Conservation (phyloP, 1,284 basidiomycete species). For the Schizopora paradoxa region DNA sequence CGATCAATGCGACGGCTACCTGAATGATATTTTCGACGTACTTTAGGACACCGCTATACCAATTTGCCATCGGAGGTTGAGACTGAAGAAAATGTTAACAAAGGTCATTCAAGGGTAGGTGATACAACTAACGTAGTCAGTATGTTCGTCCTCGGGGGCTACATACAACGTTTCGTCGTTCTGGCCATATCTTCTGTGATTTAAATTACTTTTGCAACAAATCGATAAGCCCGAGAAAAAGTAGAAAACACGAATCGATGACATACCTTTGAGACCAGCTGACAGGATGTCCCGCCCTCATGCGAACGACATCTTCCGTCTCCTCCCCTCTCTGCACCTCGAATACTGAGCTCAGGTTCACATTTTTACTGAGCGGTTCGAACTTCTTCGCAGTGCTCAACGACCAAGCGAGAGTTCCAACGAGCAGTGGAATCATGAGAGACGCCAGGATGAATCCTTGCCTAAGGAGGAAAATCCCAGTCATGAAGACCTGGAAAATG, state of each 20-base stretch:
- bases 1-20: constrained; percentile 3
- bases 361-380: constrained; percentile 74
- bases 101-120: neutral
- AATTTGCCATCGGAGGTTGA: constrained; percentile 92
- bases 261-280: constrained; percentile 78
- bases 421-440: constrained; percentile 74
- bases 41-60: constrained; percentile 89
- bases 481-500: constrained; percentile 90
- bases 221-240: constrained; percentile 8
- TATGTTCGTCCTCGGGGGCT: constrained; percentile 83
- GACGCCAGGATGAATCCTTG: constrained; percentile 74
- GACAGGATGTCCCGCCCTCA: constrained; percentile 76
- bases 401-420: constrained; percentile 75
- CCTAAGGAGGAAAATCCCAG: constrained; percentile 84
- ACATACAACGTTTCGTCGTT: constrained; percentile 95
- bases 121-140: constrained; percentile 71
- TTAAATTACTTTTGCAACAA: constrained; percentile 61
- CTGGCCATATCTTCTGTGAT: constrained; percentile 78
- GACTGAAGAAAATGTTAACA: constrained; percentile 42
- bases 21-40: constrained; percentile 31
- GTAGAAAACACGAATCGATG: constrained; percentile 3
- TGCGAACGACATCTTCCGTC: constrained; percentile 64
- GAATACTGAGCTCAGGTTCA: constrained; percentile 79
- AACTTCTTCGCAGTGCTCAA: constrained; percentile 72
- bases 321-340: constrained; percentile 85